A percentile compares a stretch with the other conserved stretches of the same genome.
These are phyloP conservation scores for Psidium guajava DNA, from an alignment of 345 rosid genomes.

Conservation along the genomic window DNA sequence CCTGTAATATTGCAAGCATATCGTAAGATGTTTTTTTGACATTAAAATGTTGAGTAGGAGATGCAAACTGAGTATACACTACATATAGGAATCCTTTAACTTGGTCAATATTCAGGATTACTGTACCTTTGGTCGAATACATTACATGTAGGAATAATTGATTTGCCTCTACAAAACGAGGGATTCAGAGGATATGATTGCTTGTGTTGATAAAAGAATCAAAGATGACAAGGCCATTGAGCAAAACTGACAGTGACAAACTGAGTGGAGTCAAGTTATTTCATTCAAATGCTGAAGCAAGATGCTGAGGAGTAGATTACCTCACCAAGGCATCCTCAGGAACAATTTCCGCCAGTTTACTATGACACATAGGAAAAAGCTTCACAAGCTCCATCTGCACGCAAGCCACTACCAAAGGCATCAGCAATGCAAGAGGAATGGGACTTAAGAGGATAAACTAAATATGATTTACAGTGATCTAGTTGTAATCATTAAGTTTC, in stretches of 20 bases:
- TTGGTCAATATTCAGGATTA: background rate
- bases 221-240: background rate
- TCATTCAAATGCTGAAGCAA: background rate
- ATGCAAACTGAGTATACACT: background rate
- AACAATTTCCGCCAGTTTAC: constrained; percentile 66
- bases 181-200: background rate
- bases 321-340: constrained; percentile 44
- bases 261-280: background rate
- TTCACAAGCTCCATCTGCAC: constrained; percentile 60
- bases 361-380: constrained; percentile 65
- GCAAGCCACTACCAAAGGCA: background rate
- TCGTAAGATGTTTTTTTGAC: background rate
- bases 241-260: background rate
- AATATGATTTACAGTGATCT: background rate
- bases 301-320: constrained; percentile 15
- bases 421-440: background rate
- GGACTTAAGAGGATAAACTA: background rate
- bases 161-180: background rate
- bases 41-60: background rate
- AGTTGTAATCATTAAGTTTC: no score
- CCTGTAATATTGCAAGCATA: background rate
- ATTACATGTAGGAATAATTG: background rate
- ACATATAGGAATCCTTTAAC: background rate
- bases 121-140: background rate
- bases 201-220: background rate